phyloP scores from a whole-genome alignment of 306 rosid genomes.

The Prunus davidiana region DNA sequence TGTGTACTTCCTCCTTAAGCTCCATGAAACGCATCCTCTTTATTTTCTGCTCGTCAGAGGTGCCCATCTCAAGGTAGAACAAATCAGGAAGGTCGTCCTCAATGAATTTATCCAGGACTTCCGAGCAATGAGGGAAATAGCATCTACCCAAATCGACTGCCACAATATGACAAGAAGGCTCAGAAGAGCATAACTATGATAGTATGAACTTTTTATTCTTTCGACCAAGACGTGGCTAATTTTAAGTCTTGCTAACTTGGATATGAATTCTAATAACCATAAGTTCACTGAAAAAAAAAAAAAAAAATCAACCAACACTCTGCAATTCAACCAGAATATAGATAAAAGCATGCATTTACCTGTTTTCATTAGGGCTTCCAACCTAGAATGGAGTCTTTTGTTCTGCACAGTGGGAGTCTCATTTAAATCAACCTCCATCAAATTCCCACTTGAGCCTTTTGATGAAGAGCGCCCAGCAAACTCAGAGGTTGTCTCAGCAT shows the following conservation, averaged over 20 bases:
- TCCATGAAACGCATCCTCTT: slow-evolving; percentile 46
- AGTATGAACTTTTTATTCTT: too few species aligned
- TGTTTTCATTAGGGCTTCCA: slow-evolving; percentile 47
- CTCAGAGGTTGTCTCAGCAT: slow-evolving; percentile 35
- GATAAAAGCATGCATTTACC: slow-evolving; percentile 21
- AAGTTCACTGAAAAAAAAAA: background rate
- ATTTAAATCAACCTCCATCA: slow-evolving; percentile 51
- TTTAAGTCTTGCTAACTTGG: background rate
- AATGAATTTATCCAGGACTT: slow-evolving; percentile 52
- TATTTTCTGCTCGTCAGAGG: slow-evolving; percentile 36
- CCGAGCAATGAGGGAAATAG: slow-evolving; percentile 50
- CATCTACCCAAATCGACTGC: slow-evolving; percentile 47
- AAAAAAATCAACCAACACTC: background rate
- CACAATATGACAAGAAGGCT: slow-evolving; percentile 8
- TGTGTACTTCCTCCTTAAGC: slow-evolving; percentile 44
- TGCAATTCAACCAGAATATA: background rate
- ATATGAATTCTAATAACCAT: background rate
- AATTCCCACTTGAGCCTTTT: slow-evolving; percentile 36
- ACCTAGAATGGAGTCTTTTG: slow-evolving; percentile 40
- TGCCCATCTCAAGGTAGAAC: slow-evolving; percentile 36
- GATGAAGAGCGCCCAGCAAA: slow-evolving; percentile 20
- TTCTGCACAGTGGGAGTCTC: slow-evolving; percentile 46
- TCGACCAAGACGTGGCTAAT: too few species aligned
- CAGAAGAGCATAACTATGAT: background rate
- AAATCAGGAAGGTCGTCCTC: slow-evolving; percentile 43